A percentile compares a stretch with the other conserved stretches of the same genome.
Evolutionary conservation across 2,329 filamentous ascomycete genomes (phyloP).

Genomic region (Trichoderma lentiforme): DNA sequence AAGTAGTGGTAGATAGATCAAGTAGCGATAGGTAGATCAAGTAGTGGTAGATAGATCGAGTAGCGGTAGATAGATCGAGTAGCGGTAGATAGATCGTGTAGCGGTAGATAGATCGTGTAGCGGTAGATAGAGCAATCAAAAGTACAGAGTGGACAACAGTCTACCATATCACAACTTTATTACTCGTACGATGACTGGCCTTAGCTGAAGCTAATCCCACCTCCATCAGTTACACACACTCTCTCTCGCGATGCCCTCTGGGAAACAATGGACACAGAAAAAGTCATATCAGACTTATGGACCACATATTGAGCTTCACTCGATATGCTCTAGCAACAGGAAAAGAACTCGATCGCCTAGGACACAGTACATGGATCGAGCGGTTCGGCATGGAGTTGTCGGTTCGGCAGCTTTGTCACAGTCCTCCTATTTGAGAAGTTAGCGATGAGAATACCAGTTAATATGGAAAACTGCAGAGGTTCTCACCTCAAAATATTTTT

Average conservation of each 20-base stretch:
- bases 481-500: not conserved
- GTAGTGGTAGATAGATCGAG: too few species aligned
- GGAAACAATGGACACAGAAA: not conserved
- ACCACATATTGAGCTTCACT: too few species aligned
- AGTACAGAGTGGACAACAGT: not conserved
- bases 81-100: too few species aligned
- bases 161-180: not conserved
- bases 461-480: not conserved
- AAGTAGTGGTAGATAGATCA: not conserved
- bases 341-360: not conserved
- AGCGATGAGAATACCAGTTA: not conserved
- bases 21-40: not conserved
- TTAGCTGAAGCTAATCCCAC: not conserved
- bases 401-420: not conserved
- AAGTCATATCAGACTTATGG: too few species aligned
- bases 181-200: not conserved
- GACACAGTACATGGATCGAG: not conserved
- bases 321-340: too few species aligned
- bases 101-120: too few species aligned
- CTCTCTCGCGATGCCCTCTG: not conserved
- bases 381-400: not conserved
- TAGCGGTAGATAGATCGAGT: too few species aligned
- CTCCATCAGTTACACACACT: not conserved
- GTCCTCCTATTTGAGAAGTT: not conserved
- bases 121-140: not conserved